Base-by-base conservation (phyloP, 192 early-diverging fungal genomes). In the Tieghemiomyces parasiticus region DNA sequence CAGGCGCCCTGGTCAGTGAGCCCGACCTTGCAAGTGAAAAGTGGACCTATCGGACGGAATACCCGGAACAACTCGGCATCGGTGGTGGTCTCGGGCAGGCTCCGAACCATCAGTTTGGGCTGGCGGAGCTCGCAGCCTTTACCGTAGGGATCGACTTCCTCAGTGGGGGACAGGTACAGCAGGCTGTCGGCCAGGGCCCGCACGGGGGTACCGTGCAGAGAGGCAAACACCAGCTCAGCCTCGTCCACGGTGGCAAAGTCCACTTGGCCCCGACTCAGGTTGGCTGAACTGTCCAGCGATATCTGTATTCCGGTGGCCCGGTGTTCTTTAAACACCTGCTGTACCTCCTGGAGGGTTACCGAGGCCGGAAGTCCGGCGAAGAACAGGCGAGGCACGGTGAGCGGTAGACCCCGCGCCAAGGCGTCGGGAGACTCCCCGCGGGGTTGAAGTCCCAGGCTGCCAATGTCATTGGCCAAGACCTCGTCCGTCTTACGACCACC, bases 231-330 rank as follows among this genome's bases (percentile, higher is more conserved):
- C 30, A 28, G 70, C 71, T 73, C 68, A 71, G 68, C 67, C 60
- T 70, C 74, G 22, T 67, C 53, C 16, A 69, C 61, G 46, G 70
- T 73, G 48, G 69, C 69, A 34, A 76, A 76, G 56, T 69, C 71
- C 19, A 76, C 74, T 35, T 68, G 67, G 1, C 74, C 74, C 0
- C 65, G 32, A 35, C 66, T 70, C 28, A 67, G 31, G 19, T 56
- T 55, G 24, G 67, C 63, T 8, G 60, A 56, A 52, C 65, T 66
- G 30, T 3, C 33, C 1, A 2, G 24, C 0, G 45, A 60, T 19
- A 49, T 4, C 44, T 48, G 16, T 0, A 48, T 25, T 14, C 31
- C 60, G 35, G 67, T 72, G 35, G 67, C 74, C 14, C 66, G 61
- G 52, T 61, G 65, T 13, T 67, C 33, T 54, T 72, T 69, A 65